A percentile compares a stretch with the other conserved stretches of the same genome.
Evolutionary conservation across 805 yeast genomes (phyloP).

Genomic region (Schizosaccharomyces lindneri): DNA sequence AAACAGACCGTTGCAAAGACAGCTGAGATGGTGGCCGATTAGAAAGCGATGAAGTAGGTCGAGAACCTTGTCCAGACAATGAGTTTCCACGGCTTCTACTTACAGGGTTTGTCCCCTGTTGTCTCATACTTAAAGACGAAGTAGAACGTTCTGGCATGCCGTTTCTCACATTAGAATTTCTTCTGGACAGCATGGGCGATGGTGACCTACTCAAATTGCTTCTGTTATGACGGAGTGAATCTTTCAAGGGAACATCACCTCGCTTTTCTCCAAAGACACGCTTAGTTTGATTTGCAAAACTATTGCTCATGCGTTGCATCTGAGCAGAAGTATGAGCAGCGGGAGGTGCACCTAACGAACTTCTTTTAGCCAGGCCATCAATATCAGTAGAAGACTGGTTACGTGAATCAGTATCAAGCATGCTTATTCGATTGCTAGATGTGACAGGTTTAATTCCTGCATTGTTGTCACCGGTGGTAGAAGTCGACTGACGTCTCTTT

Average conservation of each 20-base stretch:
- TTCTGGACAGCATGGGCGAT: not conserved
- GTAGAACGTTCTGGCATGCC: not conserved
- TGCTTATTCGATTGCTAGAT: not conserved
- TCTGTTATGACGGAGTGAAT: not conserved
- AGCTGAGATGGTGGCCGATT: not conserved
- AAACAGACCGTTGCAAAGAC: not conserved
- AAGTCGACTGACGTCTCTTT: not conserved
- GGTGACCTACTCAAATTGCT: not conserved
- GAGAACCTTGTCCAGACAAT: not conserved
- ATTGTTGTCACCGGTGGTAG: not conserved
- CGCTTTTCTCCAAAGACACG: conserved; percentile 7
- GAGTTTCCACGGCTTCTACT: not conserved
- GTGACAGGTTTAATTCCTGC: not conserved
- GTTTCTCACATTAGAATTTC: not conserved
- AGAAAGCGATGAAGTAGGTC: not conserved
- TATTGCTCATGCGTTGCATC: conserved; percentile 17
- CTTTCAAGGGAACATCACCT: not conserved
- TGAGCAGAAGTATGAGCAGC: conserved; percentile 16
- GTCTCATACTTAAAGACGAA: not conserved
- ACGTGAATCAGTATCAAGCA: not conserved
- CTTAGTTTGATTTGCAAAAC: conserved; percentile 10
- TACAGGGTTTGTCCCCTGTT: not conserved
- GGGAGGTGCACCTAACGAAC: conserved; percentile 11
- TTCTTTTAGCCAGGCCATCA: not conserved
- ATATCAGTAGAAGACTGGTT: not conserved